phyloP scores from a whole-genome alignment of 2,329 filamentous ascomycete genomes.

The Cladophialophora bantiana region DNA sequence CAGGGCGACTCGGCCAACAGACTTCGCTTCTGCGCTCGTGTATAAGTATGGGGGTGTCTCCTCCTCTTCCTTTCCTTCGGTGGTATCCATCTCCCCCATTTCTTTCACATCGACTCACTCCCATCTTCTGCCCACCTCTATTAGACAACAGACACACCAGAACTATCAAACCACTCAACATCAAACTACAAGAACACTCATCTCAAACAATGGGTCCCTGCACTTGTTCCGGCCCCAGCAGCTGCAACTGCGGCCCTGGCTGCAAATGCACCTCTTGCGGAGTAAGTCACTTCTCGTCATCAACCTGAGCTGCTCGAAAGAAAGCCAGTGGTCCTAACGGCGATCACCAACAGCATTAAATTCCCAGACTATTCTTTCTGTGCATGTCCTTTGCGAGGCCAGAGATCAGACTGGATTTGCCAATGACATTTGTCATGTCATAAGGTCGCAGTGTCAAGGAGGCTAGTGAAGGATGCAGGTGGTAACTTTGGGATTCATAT shows the following conservation, averaged over 20 bases:
- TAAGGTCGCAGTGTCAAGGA: neutral
- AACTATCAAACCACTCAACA: neutral
- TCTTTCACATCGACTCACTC: neutral
- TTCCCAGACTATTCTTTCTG: neutral
- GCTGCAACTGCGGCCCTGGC: conserved; percentile 28
- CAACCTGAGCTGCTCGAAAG: neutral
- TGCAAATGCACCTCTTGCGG: conserved; percentile 33
- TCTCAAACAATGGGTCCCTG: conserved; percentile 28
- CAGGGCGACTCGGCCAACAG: neutral
- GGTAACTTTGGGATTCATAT: neutral
- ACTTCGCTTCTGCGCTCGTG: neutral
- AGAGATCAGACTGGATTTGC: neutral
- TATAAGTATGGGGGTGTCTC: neutral
- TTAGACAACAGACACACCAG: neutral
- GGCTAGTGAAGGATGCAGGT: neutral
- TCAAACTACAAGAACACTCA: conserved; percentile 3
- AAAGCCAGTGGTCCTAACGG: neutral
- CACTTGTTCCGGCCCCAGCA: conserved; percentile 27
- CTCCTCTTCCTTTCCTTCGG: neutral
- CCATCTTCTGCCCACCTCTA: neutral
- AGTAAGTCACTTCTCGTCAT: conserved; percentile 10
- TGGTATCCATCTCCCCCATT: neutral
- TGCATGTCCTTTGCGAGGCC: neutral
- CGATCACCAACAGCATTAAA: neutral
- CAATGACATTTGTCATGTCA: neutral